These are phyloP conservation scores for Tylopilus subfusipes DNA, from an alignment of 768 basidiomycete genomes.

Conservation along the genomic window DNA sequence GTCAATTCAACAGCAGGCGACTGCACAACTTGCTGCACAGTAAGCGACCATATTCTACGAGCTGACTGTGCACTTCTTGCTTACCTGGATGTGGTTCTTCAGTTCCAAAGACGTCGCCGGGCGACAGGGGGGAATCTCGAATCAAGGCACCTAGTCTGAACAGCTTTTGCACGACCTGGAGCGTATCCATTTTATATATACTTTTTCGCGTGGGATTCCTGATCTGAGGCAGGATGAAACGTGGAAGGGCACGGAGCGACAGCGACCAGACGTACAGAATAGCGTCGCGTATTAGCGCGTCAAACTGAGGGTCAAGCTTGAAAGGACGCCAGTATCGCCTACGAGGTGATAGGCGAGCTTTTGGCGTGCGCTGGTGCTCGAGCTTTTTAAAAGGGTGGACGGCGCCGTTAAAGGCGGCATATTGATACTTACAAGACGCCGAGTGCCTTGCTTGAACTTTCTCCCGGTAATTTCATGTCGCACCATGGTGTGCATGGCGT, in stretches of 20 bases:
- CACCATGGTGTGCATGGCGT: background rate
- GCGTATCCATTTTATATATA: conserved; percentile 2
- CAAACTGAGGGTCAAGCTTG: background rate
- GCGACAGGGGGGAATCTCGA: background rate
- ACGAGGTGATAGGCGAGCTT: no score
- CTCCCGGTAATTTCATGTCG: background rate
- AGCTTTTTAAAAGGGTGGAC: no score
- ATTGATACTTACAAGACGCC: no score
- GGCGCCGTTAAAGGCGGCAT: no score
- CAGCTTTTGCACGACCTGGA: background rate
- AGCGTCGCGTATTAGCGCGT: background rate
- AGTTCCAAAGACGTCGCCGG: background rate
- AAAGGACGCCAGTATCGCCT: background rate
- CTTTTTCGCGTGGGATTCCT: background rate
- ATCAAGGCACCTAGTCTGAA: background rate
- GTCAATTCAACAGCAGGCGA: background rate
- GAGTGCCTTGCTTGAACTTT: background rate
- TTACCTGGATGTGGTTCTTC: conserved; percentile 8
- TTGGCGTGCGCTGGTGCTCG: no score
- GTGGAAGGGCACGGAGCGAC: background rate
- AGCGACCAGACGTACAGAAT: background rate
- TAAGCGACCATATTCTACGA: conserved; percentile 2
- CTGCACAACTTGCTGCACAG: background rate
- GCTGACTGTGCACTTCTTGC: background rate
- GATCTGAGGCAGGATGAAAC: background rate